Base-by-base conservation (phyloP, 805 yeast species). In the Dipodascus geniculatus region DNA sequence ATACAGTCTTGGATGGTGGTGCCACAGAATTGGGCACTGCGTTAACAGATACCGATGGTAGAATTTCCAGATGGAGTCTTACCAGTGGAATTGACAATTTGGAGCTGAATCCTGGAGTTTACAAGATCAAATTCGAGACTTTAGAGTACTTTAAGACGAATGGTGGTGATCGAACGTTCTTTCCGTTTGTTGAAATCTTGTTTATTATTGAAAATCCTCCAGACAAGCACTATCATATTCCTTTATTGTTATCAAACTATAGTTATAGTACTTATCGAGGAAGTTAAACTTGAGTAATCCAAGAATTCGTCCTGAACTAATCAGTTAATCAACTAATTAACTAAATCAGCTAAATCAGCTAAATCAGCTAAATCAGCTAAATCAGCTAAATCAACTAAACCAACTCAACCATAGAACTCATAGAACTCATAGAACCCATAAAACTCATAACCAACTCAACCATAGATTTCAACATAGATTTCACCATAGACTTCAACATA, bases 241-340 rank as follows among this genome's bases (percentile, higher is more conserved):
- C 98, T 0, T 70, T 90, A 57, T 74, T 90, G 53, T 71, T 90
- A 55, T 82, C 96, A 48, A 87, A 87, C 64, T 87, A 84, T 69
- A 84, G 96, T 33, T 90, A 89, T 70, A 80, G 95, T 3, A 90
- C 97, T 0, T 90, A 90, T 71, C 77, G 97, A 54, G 98, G 98
- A 1, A 80, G 86, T 63, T 84, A 63, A 54, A 49, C 16, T 28
- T n/a, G n/a, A n/a, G n/a, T n/a, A n/a, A n/a, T n/a, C n/a, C n/a
- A n/a, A n/a, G n/a, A n/a, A n/a, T n/a, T n/a, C n/a, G n/a, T n/a
- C n/a, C n/a, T n/a, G n/a, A n/a, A n/a, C n/a, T n/a, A n/a, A n/a
- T n/a, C n/a, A n/a, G n/a, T n/a, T n/a, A n/a, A n/a, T n/a, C n/a
- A n/a, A n/a, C n/a, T n/a, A n/a, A n/a, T n/a, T n/a, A n/a, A n/a